These are phyloP conservation scores for Heteromeles arbutifolia DNA, from an alignment of 306 rosid genomes.

Conservation along the genomic window DNA sequence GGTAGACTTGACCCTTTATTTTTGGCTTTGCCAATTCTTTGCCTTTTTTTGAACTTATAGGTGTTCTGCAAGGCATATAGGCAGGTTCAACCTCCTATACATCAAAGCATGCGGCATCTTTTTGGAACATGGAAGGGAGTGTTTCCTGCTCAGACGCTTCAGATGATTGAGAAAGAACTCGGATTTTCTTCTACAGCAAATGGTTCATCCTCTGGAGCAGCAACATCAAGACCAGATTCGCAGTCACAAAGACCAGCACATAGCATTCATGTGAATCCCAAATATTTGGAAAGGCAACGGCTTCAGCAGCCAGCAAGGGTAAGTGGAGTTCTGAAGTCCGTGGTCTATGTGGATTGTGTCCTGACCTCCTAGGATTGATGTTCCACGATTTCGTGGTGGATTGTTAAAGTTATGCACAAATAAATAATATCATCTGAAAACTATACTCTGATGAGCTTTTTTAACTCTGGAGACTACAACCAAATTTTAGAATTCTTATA, in stretches of 20 bases:
- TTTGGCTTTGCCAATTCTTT: conserved; percentile 16
- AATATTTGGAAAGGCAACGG: conserved; percentile 83
- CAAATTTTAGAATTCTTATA: too few relatives aligned
- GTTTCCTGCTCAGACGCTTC: conserved; percentile 77
- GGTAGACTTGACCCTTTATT: conserved; percentile 17
- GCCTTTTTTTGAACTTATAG: conserved; percentile 36
- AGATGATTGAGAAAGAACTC: conserved; percentile 72
- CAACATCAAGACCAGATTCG: conserved; percentile 58
- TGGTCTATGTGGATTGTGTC: conserved; percentile 1
- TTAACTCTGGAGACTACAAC: not conserved
- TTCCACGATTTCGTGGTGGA: not conserved
- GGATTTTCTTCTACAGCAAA: conserved; percentile 48
- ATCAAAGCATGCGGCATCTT: conserved; percentile 78
- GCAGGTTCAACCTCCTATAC: conserved; percentile 69
- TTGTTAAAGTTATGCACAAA: not conserved
- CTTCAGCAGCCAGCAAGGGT: conserved; percentile 79
- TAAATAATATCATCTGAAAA: not conserved
- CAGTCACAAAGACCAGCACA: conserved; percentile 70
- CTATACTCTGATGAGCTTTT: not conserved
- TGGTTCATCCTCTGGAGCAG: conserved; percentile 46
- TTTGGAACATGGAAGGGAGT: conserved; percentile 97
- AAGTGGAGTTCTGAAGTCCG: conserved; percentile 25
- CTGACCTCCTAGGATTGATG: not conserved
- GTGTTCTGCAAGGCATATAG: conserved; percentile 88
- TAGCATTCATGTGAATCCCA: conserved; percentile 91